Evolutionary conservation across 163 green algal genomes (phyloP).

Genomic region (Chlamydomonas reinhardtii): DNA sequence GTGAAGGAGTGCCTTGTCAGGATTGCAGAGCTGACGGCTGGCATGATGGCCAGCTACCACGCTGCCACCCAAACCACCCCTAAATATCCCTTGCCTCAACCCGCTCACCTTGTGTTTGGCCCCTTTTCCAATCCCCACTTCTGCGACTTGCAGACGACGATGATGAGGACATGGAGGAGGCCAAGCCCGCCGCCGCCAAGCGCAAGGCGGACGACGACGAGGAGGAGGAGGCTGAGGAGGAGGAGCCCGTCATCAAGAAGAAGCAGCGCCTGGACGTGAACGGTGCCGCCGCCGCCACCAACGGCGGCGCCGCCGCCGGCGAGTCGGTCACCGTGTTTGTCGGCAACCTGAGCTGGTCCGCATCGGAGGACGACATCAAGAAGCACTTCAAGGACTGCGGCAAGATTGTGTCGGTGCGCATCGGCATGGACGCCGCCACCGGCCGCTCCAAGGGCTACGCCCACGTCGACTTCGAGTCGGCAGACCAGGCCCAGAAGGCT

Average conservation of each 20-base stretch:
- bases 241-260: constrained; percentile 54
- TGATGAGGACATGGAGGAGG: constrained; percentile 56
- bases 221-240: constrained; percentile 45
- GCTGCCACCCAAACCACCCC: no score
- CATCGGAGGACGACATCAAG: constrained; percentile 73
- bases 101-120: no score
- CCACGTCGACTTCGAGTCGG: constrained; percentile 89
- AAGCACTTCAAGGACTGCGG: constrained; percentile 83
- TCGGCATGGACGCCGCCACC: constrained; percentile 66
- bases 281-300: constrained; percentile 43
- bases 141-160: constrained; percentile 25
- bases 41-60: no score
- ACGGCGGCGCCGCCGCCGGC: neutral
- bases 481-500: constrained; percentile 72
- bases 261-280: constrained; percentile 63
- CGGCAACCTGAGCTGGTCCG: constrained; percentile 88
- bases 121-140: no score
- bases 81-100: no score
- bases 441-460: constrained; percentile 87
- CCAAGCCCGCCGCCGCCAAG: constrained; percentile 46
- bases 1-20: no score
- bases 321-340: constrained; percentile 85
- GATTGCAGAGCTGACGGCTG: no score
- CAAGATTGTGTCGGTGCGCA: constrained; percentile 68
- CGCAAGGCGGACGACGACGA: constrained; percentile 51